These are phyloP conservation scores for Xylaria telfairii DNA, from an alignment of 495 filamentous ascomycete genomes.

Conservation along the genomic window DNA sequence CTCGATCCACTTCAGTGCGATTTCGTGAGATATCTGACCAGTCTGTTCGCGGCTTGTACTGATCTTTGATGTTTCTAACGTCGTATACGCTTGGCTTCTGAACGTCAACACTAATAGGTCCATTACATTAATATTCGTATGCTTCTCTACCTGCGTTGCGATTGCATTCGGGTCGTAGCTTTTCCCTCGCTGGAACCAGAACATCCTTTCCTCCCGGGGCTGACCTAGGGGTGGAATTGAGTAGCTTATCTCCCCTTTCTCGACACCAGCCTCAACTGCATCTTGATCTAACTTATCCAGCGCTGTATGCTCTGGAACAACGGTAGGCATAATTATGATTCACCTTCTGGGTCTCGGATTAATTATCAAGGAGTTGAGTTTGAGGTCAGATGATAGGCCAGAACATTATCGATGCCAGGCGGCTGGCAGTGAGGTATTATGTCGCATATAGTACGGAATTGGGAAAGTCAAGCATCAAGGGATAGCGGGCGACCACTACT, in stretches of 20 bases:
- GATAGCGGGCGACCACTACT: neutral
- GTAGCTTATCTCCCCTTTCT: conserved; percentile 26
- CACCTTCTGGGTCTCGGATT: neutral
- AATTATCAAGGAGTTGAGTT: neutral
- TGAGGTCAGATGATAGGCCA: neutral
- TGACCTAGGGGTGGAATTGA: conserved; percentile 47
- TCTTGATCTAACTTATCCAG: conserved; percentile 27
- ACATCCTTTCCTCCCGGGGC: conserved; percentile 42
- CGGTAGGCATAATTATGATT: conserved; percentile 30
- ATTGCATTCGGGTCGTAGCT: conserved; percentile 58
- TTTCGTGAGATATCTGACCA: conserved; percentile 38
- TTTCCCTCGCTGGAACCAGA: conserved; percentile 52
- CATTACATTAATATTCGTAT: neutral
- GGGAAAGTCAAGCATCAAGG: neutral
- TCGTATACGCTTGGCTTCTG: conserved; percentile 53
- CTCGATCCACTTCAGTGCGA: neutral
- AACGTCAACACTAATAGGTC: neutral
- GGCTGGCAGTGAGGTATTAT: no score
- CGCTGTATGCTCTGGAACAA: conserved; percentile 22
- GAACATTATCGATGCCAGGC: neutral
- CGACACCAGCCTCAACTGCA: conserved; percentile 23
- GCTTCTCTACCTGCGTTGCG: conserved; percentile 56
- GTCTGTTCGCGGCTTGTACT: conserved; percentile 45
- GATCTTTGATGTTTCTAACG: conserved; percentile 43
- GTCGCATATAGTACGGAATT: neutral